These are phyloP conservation scores for Neurospora sp. DNA, from an alignment of 495 filamentous ascomycete species.

Conservation along the genomic window DNA sequence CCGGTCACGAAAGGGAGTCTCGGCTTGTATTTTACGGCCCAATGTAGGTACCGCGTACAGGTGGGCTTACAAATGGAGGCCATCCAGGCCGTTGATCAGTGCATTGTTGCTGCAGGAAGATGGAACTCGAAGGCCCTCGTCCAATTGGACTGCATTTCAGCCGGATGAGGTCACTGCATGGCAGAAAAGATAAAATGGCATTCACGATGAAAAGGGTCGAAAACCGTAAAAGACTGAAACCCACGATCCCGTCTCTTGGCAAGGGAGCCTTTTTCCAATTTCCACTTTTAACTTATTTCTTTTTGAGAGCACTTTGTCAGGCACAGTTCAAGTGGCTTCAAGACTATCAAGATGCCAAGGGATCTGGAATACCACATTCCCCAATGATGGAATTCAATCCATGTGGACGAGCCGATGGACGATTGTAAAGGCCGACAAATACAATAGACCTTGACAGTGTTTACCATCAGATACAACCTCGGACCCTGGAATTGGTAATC, in stretches of 20 bases:
- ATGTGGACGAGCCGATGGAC: background rate
- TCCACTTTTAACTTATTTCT: background rate
- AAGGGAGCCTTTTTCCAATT: background rate
- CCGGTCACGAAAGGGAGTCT: background rate
- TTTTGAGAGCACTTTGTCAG: background rate
- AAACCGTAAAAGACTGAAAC: background rate
- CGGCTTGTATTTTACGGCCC: background rate
- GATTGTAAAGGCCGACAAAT: background rate
- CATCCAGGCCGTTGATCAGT: background rate
- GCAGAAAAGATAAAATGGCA: background rate
- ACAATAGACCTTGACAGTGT: background rate
- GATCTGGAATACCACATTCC: background rate
- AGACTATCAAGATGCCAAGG: background rate
- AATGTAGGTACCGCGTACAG: background rate
- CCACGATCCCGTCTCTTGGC: background rate
- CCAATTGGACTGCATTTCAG: background rate
- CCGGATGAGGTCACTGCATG: background rate
- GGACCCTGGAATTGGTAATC: slow-evolving; percentile 26
- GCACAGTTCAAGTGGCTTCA: background rate
- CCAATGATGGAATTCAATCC: background rate
- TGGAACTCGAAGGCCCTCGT: background rate
- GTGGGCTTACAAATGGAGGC: background rate
- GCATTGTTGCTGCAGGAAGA: background rate
- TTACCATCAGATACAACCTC: background rate
- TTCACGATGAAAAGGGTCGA: background rate